A percentile compares a stretch with the other conserved stretches of the same genome.
Evolutionary conservation across 441 rosid genomes (phyloP).

Genomic region (Brassica hybrid): DNA sequence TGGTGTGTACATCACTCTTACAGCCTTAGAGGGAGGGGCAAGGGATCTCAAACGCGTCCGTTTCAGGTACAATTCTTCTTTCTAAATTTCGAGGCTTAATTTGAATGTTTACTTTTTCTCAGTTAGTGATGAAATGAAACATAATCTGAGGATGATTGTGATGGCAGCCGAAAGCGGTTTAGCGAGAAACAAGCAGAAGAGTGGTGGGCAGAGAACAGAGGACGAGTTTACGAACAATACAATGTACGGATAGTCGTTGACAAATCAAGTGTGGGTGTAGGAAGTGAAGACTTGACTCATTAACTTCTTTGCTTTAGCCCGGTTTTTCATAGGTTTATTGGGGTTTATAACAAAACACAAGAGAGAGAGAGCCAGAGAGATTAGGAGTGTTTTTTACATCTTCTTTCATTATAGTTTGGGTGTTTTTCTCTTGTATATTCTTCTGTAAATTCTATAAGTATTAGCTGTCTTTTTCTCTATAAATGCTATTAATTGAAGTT

Average conservation of each 20-base stretch:
- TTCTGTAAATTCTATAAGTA: conserved; percentile 39
- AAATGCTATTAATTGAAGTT: conserved; percentile 14
- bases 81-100: neutral
- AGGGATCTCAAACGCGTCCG: conserved; percentile 97
- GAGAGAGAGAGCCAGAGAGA: conserved; percentile 14
- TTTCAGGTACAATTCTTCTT: conserved; percentile 65
- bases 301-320: conserved; percentile 36
- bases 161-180: conserved; percentile 81
- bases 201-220: conserved; percentile 98
- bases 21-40: conserved; percentile 72
- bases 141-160: conserved; percentile 14
- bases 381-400: conserved; percentile 24
- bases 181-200: conserved; percentile 94
- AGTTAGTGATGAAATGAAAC: neutral
- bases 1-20: conserved; percentile 91
- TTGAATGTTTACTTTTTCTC: neutral
- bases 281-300: conserved; percentile 63
- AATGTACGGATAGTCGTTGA: conserved; percentile 73
- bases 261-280: conserved; percentile 61
- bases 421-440: conserved; percentile 29
- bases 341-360: conserved; percentile 8
- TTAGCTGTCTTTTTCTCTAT: conserved; percentile 5
- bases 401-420: conserved; percentile 2
- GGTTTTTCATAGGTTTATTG: conserved; percentile 37
- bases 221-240: conserved; percentile 85